A percentile compares a stretch with the other conserved stretches of the same genome.
Conservation (phyloP, 2,329 filamentous ascomycete species). For the Fusarium caatingaense region DNA sequence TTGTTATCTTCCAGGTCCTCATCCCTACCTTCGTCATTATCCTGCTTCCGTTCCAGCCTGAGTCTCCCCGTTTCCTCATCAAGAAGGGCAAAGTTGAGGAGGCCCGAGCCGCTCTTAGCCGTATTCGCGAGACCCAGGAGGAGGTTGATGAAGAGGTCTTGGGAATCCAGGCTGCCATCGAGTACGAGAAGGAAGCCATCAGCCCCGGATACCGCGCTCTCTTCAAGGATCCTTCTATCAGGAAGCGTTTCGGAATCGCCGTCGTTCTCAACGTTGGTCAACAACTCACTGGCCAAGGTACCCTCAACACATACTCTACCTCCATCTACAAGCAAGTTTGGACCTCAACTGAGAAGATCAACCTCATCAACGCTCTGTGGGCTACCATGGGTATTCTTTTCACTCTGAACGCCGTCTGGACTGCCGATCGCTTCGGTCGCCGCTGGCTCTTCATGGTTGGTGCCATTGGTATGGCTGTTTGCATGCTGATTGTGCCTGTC, state of each 20-base stretch:
- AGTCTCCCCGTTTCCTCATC: conserved; percentile 76
- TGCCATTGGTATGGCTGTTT: conserved; percentile 74
- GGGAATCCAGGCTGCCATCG: conserved; percentile 73
- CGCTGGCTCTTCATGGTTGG: conserved; percentile 77
- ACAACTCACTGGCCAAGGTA: conserved; percentile 78
- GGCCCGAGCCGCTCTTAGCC: conserved; percentile 67
- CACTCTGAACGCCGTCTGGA: conserved; percentile 79
- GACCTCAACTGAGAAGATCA: conserved; percentile 67
- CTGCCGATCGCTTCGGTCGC: conserved; percentile 76
- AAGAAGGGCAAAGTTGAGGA: conserved; percentile 69
- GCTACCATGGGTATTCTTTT: conserved; percentile 79
- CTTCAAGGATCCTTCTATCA: conserved; percentile 76
- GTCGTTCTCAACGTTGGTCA: conserved; percentile 77
- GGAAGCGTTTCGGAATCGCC: conserved; percentile 73
- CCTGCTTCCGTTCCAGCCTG: conserved; percentile 73
- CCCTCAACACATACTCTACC: conserved; percentile 78
- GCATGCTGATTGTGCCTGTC: conserved; percentile 72
- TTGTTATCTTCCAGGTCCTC: conserved; percentile 79
- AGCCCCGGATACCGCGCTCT: conserved; percentile 71
- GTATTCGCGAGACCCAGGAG: conserved; percentile 71
- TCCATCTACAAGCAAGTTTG: conserved; percentile 80
- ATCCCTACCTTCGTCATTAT: conserved; percentile 71
- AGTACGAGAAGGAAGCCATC: conserved; percentile 78
- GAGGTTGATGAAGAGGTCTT: conserved; percentile 75
- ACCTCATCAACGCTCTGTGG: conserved; percentile 79